Evolutionary conservation across 176 grass and related monocot species (phyloP).

Genomic region (Areca catechu): DNA sequence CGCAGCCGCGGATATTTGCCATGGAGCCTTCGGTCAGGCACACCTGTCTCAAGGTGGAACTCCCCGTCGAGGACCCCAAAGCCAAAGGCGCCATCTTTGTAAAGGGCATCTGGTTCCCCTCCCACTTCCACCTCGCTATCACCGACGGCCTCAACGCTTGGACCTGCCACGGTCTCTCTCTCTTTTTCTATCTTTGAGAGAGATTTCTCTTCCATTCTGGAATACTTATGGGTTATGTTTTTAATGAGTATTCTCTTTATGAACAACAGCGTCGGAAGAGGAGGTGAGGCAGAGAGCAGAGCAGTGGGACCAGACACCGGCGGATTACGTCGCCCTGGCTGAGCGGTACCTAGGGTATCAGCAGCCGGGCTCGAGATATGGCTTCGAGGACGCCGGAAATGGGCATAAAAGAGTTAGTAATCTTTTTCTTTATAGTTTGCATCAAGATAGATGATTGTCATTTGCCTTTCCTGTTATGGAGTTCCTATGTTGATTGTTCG

Average conservation of each 20-base stretch:
- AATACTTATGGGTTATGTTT: too few relatives aligned
- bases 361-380: conserved; percentile 58
- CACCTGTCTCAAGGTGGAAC: conserved; percentile 67
- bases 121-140: conserved; percentile 67
- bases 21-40: conserved; percentile 28
- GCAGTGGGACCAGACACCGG: conserved; percentile 80
- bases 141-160: conserved; percentile 69
- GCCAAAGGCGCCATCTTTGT: conserved; percentile 36
- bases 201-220: too few relatives aligned
- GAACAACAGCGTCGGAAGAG: conserved; percentile 39
- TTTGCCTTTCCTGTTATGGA: too few relatives aligned
- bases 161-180: conserved; percentile 37
- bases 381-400: conserved; percentile 71
- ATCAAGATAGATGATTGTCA: too few relatives aligned
- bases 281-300: conserved; percentile 83
- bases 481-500: too few relatives aligned
- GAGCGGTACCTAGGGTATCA: conserved; percentile 79
- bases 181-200: not conserved
- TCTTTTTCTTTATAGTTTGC: not conserved
- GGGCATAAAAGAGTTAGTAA: conserved; percentile 48
- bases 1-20: too few relatives aligned
- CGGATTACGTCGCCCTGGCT: conserved; percentile 55
- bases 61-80: conserved; percentile 64
- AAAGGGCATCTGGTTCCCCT: conserved; percentile 60
- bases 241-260: too few relatives aligned